These are phyloP conservation scores for Aspergillus proliferans DNA, from an alignment of 2,329 filamentous ascomycete species.

Conservation along the genomic window DNA sequence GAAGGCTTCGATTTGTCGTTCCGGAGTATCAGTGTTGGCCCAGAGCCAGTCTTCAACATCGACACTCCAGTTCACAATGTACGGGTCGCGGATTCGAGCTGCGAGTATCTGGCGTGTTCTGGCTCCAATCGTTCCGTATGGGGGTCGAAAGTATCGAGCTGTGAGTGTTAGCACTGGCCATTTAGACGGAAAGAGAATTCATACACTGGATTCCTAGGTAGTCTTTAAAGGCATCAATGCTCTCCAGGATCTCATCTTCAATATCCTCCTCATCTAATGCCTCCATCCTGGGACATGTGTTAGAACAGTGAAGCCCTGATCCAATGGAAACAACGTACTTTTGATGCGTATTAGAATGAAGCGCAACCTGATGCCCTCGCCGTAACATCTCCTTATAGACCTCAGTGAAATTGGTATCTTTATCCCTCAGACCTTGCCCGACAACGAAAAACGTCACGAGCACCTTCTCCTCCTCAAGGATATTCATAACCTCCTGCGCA, in stretches of 20 bases:
- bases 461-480: slow-evolving; percentile 56
- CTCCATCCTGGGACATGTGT: slow-evolving; percentile 27
- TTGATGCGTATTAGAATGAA: slow-evolving; percentile 65
- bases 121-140: slow-evolving; percentile 62
- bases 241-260: slow-evolving; percentile 31
- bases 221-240: slow-evolving; percentile 25
- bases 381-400: slow-evolving; percentile 59
- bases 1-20: slow-evolving; percentile 63
- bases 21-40: slow-evolving; percentile 55
- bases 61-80: slow-evolving; percentile 62
- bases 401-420: slow-evolving; percentile 54
- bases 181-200: slow-evolving; percentile 10
- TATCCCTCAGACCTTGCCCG: slow-evolving; percentile 55
- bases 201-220: slow-evolving; percentile 29
- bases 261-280: slow-evolving; percentile 26
- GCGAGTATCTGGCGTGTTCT: slow-evolving; percentile 60
- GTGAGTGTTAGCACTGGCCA: background rate
- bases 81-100: slow-evolving; percentile 45
- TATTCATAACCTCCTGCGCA: slow-evolving; percentile 56
- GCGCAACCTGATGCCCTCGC: slow-evolving; percentile 61
- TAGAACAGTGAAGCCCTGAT: background rate
- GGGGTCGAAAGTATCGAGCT: slow-evolving; percentile 60
- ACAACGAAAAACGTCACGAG: slow-evolving; percentile 68
- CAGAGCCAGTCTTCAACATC: slow-evolving; percentile 68
- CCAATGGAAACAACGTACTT: slow-evolving; percentile 31